Conservation (phyloP, 805 yeast species). For the Metschnikowia noctiluminum region DNA sequence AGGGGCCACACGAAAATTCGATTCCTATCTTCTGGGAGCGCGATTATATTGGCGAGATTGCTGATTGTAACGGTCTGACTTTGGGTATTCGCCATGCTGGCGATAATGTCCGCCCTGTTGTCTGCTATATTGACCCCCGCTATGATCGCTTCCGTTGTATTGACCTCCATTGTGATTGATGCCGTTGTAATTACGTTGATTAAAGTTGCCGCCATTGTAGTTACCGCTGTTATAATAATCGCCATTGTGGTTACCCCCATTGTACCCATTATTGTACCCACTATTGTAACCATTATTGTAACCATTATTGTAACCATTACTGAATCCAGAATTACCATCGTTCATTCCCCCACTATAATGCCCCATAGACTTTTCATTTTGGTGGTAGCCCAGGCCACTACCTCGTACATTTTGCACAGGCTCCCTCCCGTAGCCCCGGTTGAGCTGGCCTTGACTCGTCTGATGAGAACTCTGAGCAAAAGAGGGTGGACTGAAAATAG, state of each 20-base stretch:
- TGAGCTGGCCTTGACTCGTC: slow-evolving; percentile 9
- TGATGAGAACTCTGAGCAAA: slow-evolving; percentile 3
- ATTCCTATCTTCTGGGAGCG: neutral
- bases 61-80: slow-evolving; percentile 4
- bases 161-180: neutral
- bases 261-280: slow-evolving; percentile 2
- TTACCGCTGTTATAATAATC: neutral
- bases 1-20: neutral
- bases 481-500: slow-evolving; percentile 1
- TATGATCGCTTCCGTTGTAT: neutral
- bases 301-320: slow-evolving; percentile 7
- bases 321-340: too few relatives aligned
- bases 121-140: slow-evolving; percentile 5
- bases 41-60: neutral
- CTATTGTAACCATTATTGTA: slow-evolving; percentile 7
- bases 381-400: slow-evolving; percentile 19
- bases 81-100: slow-evolving; percentile 6
- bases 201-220: slow-evolving; percentile 1
- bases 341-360: too few relatives aligned
- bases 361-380: neutral
- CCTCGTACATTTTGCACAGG: slow-evolving; percentile 1
- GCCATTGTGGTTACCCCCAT: slow-evolving; percentile 1
- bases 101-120: slow-evolving; percentile 3
- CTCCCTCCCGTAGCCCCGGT: neutral
- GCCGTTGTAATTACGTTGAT: slow-evolving; percentile 3